Evolutionary conservation across 768 basidiomycete species (phyloP), one percentile per base, ranked within the genome.

Genomic region (Omphalotus guepiniiformis): DNA sequence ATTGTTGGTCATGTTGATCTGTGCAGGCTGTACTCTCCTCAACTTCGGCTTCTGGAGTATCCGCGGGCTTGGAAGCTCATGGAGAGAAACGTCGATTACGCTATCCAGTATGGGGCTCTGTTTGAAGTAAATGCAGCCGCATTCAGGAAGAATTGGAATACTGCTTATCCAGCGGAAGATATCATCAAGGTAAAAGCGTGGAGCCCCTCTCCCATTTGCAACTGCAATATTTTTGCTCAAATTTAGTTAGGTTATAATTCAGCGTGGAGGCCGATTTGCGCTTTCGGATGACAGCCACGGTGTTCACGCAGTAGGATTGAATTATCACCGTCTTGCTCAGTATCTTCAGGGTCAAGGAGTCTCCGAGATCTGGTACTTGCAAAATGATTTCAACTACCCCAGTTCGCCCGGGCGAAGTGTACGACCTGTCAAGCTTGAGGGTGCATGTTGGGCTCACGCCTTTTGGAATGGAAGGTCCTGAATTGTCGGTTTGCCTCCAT

Each of bases 231-330:
- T 27, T 27, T 16, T 19, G 55, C 22, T 46, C 36, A 39, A 28
- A 25, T 42, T 26, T 16, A 37, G 34, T 27, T 60, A 97, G 95
- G 58, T 86, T 19, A 88, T 97, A 48, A 55, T 80, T n/a, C 60
- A 72, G 35, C 64, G 73, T 39, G 79, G 76, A 8, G 96, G 94
- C 2, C 79, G 80, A 19, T 80, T 96, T 53, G 78, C 85, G 16
- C 74, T 99, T 22, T 98, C 95, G 4, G 96, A 98, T 61, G 96
- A 98, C 67, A 94, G 93, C 43, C 96, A 99, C 58, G 93, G 91
- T 1, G 87, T 92, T 2, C 79, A 82, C 25, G 81, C 82, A 7
- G 93, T 98, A 45, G 93, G 93, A 0, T 71, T 92, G 49, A 92
- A 97, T 63, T 99, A 97, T 57, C 58, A 68, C 46, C 72, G 76